Evolutionary conservation across 805 yeast genomes (phyloP).

Genomic region (Torulaspora microellipsoides): DNA sequence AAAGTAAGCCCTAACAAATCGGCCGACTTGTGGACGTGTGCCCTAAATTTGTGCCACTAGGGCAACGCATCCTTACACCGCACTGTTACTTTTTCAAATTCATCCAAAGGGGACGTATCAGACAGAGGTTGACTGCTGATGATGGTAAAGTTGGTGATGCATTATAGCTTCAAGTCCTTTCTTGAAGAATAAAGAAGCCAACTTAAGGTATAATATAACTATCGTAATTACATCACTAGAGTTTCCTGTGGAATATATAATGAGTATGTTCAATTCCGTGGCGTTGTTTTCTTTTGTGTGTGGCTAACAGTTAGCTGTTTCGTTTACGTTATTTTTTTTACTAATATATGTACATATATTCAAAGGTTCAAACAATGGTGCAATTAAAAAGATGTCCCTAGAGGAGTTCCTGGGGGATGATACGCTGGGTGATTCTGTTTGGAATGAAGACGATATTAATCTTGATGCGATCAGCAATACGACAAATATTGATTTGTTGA

Average conservation of each 20-base stretch:
- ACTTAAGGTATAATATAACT: too few relatives aligned
- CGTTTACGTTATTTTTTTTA: not conserved
- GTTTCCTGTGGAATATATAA: not conserved
- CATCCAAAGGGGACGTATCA: too few relatives aligned
- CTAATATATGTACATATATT: not conserved
- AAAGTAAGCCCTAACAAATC: too few relatives aligned
- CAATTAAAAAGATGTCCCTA: slow-evolving; percentile 42
- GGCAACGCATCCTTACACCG: too few relatives aligned
- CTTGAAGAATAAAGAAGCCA: too few relatives aligned
- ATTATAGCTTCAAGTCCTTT: too few relatives aligned
- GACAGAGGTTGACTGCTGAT: too few relatives aligned
- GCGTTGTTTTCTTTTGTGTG: not conserved
- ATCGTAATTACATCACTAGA: too few relatives aligned
- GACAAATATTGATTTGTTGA: slow-evolving; percentile 30
- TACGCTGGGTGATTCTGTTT: slow-evolving; percentile 35
- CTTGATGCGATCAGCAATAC: slow-evolving; percentile 33
- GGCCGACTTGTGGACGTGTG: too few relatives aligned
- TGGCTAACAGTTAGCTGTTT: not conserved
- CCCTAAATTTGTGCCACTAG: too few relatives aligned
- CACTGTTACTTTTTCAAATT: too few relatives aligned
- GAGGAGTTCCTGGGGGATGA: slow-evolving; percentile 44
- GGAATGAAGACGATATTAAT: slow-evolving; percentile 35
- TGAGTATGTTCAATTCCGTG: slow-evolving; percentile 4
- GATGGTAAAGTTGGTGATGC: too few relatives aligned
- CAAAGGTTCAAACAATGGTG: slow-evolving; percentile 17